Base-by-base conservation (phyloP, 352 stramenopile species). In the Phytophthora pinifolia region DNA sequence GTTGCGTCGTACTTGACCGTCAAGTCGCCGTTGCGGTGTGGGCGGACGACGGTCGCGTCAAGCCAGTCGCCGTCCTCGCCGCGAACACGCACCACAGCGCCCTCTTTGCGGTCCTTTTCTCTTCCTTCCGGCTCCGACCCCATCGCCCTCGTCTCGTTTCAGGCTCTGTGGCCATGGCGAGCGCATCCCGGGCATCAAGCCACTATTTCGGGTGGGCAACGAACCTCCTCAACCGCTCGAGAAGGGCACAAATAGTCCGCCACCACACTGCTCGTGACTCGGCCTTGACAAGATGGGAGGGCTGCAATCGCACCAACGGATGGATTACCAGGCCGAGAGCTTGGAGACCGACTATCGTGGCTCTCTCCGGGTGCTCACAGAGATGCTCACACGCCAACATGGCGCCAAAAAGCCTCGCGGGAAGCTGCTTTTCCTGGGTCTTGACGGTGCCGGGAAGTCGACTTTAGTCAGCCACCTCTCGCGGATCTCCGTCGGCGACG, bases 391-490 rank as follows among this genome's bases (percentile, higher is more conserved):
- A 17, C 71, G 62, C n/a, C 59, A 77, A 15, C 34, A 53, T 4
- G n/a, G 67, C 1, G 18, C 63, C 7, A 81, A 73, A 51, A 76
- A 79, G 31, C 59, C 70, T 39, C 76, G 71, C 1, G 77, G 75
- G 9, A 69, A 62, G 7, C 4, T 88, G 9, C 20, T 88, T 3
- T 36, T 86, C 14, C 54, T 88, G n/a, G 77, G 77, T 10, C 54
- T 88, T 3, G 72, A 88, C 35, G 65, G 70, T 20, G 73, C 74
- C 2, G 77, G 77, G n/a, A 88, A 88, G 41, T 79, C 75, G 30
- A 86, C 77, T 8, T 58, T 88, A 6, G 49, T 80, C 8, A 61
- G 78, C 13, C 65, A 86, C 15, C 58, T 88, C 1, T 54, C 67
- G 20, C 53, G 62, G 6, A 34, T 70, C 9, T 59, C 49, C 6